Base-by-base conservation (phyloP, 2,329 filamentous ascomycete species). In the Diaporthe vaccinii region DNA sequence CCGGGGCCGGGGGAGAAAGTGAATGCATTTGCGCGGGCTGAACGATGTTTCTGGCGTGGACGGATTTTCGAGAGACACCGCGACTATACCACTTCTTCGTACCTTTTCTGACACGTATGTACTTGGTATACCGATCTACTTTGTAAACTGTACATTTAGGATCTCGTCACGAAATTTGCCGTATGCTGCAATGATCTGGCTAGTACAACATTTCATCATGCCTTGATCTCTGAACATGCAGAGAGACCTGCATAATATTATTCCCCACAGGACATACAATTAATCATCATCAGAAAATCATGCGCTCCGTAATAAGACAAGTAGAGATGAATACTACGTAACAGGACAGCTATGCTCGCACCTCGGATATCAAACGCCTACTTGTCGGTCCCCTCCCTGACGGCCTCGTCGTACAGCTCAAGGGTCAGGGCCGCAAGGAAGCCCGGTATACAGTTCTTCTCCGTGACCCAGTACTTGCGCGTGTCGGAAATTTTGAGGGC, bases 391-490 rank as follows among this genome's bases (percentile, higher is more conserved):
- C 69, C 75, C 28, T 76, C 75, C 57, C 74, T 70, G 20, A 76
- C 73, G 28, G 75, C 75, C 85, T 93, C 91, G 80, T 98, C 96
- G 83, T 94, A 98, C 85, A 98, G 98, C 85, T 98, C 96, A 81
- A 98, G 84, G 53, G 96, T 98, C 85, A 98, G 88, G 22, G 96
- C 96, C 46, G 96, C 95, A 78, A 98, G 84, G 83, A 98, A 98
- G 74, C 96, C 96, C 6, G 96, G 96, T 77, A 98, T 97, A 83
- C 96, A 96, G 62, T 95, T 96, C 86, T 95, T 92, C 80, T 97
- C 95, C 81, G 97, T 91, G 1, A 98, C 96, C 96, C 97, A 99
- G 84, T 98, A 98, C 78, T 95, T 93, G 81, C 98, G 96, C 82
- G 96, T 91, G 80, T 95, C 93, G 78, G 90, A 90, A 77, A 99